Base-by-base conservation (phyloP, 805 yeast species). In the Lipomyces japonicus region DNA sequence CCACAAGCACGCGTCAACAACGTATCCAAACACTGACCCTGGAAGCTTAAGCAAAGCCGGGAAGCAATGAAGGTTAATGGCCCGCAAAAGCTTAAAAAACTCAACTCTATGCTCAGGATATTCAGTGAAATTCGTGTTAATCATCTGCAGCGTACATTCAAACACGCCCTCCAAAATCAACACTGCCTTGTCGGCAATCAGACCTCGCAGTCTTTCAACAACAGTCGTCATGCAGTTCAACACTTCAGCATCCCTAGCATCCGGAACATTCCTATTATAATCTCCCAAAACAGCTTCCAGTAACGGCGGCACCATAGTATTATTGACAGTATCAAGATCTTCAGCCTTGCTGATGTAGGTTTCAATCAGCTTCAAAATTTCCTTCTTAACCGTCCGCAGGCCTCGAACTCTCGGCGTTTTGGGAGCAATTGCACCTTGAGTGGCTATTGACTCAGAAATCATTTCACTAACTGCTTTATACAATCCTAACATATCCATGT, bases 101-200 rank as follows among this genome's bases (percentile, higher is more conserved):
- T 90, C 97, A 49, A 91, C 95, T 64, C 99, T 81, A 71, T 91
- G 97, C 68, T 93, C 98, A 10, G 97, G 98, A 68, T 87, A 93
- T 69, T 93, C 97, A 2, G 95, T 82, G 66, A 93, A 88, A 68
- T 93, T 97, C 64, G 86, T 86, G 66, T 86, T 88, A 63, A 93
- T 91, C 98, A 93, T 93, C 60, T 83, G 85, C 67, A 93, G 78
- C 1, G 99, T 93, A 65, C 91, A 86, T 67, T 87, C 95, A 69
- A 93, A 93, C 12, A 93, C 96, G 69, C 83, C 84, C 64, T 88
- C 95, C 58, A 93, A 73, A 52, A 93, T 87, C 48, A 81, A 70
- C 25, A 91, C 87, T 45, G 93, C 91, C 56, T 93, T 95, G 55
- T 86, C 91, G 24, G 95, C 89, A 51, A 91, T 87, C 75, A 83